Percentiles rank a stretch among this genome's conserved stretches.
phyloP scores from a whole-genome alignment of 2,329 filamentous ascomycete species.

The Metarhizium robertsii region DNA sequence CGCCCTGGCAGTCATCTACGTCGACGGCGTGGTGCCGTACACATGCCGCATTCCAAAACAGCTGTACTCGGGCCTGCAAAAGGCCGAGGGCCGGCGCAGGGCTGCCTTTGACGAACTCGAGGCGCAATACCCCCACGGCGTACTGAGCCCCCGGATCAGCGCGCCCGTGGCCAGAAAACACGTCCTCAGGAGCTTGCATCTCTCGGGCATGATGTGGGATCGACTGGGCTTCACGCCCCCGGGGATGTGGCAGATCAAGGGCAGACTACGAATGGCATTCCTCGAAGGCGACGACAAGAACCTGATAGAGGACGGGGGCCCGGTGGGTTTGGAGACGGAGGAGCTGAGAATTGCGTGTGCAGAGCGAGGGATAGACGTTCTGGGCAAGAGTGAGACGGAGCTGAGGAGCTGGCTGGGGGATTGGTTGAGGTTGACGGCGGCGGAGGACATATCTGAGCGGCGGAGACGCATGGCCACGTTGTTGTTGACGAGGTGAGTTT shows the following conservation, averaged over 20 bases:
- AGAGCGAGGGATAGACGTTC: conserved; percentile 55
- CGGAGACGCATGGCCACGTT: conserved; percentile 29
- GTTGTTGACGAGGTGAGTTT: conserved; percentile 30
- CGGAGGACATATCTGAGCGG: conserved; percentile 25
- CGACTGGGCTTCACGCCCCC: conserved; percentile 37
- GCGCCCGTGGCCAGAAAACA: conserved; percentile 23
- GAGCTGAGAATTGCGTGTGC: conserved; percentile 64
- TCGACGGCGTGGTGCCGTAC: conserved; percentile 64
- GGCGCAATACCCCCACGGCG: conserved; percentile 23
- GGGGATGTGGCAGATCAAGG: conserved; percentile 41
- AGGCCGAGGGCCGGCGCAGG: conserved; percentile 42
- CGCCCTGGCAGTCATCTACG: conserved; percentile 63
- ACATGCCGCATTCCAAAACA: conserved; percentile 79
- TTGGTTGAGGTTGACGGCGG: conserved; percentile 39
- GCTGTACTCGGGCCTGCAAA: conserved; percentile 45
- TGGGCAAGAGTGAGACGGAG: conserved; percentile 47
- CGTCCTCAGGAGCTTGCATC: conserved; percentile 32
- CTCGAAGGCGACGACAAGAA: conserved; percentile 63
- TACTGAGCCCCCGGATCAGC: conserved; percentile 22
- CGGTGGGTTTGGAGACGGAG: conserved; percentile 41
- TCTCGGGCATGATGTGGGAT: conserved; percentile 42
- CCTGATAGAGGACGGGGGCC: conserved; percentile 53
- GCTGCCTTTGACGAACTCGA: conserved; percentile 37
- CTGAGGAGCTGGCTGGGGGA: conserved; percentile 35
- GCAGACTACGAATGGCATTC: conserved; percentile 49